Percentiles rank a stretch among this genome's conserved stretches.
These are phyloP conservation scores for Aspergillus fumigatus DNA, from an alignment of 2,329 filamentous ascomycete genomes.

Conservation along the genomic window DNA sequence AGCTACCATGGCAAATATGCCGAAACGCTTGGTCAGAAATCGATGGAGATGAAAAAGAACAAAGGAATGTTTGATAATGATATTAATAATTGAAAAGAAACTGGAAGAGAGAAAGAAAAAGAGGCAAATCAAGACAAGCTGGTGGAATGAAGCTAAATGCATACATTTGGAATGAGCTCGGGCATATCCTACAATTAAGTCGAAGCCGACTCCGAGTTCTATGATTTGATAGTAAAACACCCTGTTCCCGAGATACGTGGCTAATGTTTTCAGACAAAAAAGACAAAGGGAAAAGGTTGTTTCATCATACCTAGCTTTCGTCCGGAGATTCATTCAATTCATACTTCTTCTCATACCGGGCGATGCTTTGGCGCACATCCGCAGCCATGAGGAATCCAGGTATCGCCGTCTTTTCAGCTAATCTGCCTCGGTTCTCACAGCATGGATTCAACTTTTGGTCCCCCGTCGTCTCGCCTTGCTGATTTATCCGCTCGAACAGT, in stretches of 20 bases:
- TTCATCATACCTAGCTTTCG: slow-evolving; percentile 19
- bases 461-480: slow-evolving; percentile 5
- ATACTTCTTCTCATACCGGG: slow-evolving; percentile 22
- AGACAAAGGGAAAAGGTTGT: neutral
- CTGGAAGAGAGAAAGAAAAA: neutral
- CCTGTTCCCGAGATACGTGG: neutral
- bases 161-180: neutral
- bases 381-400: slow-evolving; percentile 16
- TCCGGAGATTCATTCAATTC: slow-evolving; percentile 27
- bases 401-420: neutral
- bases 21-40: neutral
- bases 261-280: neutral
- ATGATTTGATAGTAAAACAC: neutral
- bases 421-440: slow-evolving; percentile 2
- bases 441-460: slow-evolving; percentile 6
- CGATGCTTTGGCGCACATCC: slow-evolving; percentile 19
- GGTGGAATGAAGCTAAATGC: neutral
- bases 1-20: neutral
- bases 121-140: neutral
- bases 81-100: neutral
- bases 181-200: neutral
- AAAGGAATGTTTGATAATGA: neutral
- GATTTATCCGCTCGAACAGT: slow-evolving; percentile 13
- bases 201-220: neutral
- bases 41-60: neutral